Conservation (phyloP, 352 stramenopile genomes). For the Globisporangium rhizosaccharum region DNA sequence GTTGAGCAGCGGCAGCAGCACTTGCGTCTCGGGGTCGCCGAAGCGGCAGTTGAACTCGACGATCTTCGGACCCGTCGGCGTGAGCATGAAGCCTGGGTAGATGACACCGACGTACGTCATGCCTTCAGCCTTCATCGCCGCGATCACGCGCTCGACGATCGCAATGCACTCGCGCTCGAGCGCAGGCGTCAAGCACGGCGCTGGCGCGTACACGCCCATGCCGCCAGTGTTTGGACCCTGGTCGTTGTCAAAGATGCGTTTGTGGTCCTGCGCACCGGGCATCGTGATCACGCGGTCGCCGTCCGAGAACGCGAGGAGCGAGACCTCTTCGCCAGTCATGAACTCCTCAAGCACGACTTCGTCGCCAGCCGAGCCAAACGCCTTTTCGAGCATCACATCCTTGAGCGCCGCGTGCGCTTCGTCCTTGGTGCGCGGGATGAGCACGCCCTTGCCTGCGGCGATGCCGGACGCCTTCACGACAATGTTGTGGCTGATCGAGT, state of each 20-base stretch:
- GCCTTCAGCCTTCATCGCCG: constrained; percentile 89
- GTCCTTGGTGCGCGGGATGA: constrained; percentile 92
- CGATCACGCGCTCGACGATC: constrained; percentile 74
- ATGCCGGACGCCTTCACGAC: constrained; percentile 99
- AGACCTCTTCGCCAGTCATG: constrained; percentile 97
- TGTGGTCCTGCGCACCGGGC: constrained; percentile 98
- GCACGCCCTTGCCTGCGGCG: constrained; percentile 98
- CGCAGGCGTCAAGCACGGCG: constrained; percentile 92
- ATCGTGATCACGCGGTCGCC: constrained; percentile 94
- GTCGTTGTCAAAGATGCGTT: constrained; percentile 97
- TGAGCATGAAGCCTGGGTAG: constrained; percentile 99
- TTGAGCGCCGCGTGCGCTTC: constrained; percentile 92
- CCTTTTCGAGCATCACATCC: constrained; percentile 96
- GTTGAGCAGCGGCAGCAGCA: constrained; percentile 96
- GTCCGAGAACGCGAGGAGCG: constrained; percentile 97
- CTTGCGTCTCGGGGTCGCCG: constrained; percentile 98
- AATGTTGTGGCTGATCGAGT: constrained; percentile 91
- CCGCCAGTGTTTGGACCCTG: constrained; percentile 97
- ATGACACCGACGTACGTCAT: constrained; percentile 98
- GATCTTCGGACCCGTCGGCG: constrained; percentile 88
- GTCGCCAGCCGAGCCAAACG: constrained; percentile 94
- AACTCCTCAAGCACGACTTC: constrained; percentile 98
- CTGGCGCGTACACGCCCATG: constrained; percentile 98
- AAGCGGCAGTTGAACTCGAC: constrained; percentile 99
- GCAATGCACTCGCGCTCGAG: constrained; percentile 91